Conservation (phyloP, 345 rosid genomes). For the Populus deltoides region DNA sequence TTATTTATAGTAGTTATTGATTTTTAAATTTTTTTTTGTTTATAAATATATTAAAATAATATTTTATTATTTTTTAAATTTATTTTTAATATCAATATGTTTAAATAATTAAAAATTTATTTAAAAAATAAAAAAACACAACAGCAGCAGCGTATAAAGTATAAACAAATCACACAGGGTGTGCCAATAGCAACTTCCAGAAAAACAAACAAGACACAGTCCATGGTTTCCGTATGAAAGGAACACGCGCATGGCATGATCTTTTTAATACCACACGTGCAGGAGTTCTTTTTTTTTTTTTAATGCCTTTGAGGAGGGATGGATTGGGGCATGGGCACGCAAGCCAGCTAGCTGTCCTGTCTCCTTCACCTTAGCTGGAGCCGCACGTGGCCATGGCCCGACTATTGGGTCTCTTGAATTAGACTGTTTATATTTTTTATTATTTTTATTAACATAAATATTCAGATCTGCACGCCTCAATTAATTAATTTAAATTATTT, state of each 20-base stretch:
- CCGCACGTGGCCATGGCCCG: slow-evolving; percentile 40
- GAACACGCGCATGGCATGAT: neutral
- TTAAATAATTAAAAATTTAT: too few species aligned
- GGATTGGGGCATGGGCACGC: neutral
- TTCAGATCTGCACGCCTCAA: too few species aligned
- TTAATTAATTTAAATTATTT: neutral
- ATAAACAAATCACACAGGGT: too few species aligned
- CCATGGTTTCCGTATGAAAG: neutral
- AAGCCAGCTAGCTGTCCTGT: slow-evolving; percentile 21
- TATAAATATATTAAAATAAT: too few species aligned
- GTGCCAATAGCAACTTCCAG: too few species aligned
- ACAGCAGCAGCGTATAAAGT: too few species aligned
- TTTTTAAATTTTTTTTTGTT: too few species aligned
- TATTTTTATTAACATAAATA: too few species aligned
- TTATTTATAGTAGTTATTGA: too few species aligned
- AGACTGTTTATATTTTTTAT: neutral
- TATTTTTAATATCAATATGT: too few species aligned
- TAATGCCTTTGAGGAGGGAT: neutral
- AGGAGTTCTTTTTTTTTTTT: neutral
- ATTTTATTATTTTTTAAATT: too few species aligned
- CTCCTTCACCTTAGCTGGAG: slow-evolving; percentile 43
- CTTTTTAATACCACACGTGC: slow-evolving; percentile 16
- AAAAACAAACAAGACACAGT: neutral
- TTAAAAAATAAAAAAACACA: too few species aligned
- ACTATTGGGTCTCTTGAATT: neutral